A percentile compares a stretch with the other conserved stretches of the same genome.
phyloP scores from a whole-genome alignment of 2,329 filamentous ascomycete species.

The Neonectria magnoliae region DNA sequence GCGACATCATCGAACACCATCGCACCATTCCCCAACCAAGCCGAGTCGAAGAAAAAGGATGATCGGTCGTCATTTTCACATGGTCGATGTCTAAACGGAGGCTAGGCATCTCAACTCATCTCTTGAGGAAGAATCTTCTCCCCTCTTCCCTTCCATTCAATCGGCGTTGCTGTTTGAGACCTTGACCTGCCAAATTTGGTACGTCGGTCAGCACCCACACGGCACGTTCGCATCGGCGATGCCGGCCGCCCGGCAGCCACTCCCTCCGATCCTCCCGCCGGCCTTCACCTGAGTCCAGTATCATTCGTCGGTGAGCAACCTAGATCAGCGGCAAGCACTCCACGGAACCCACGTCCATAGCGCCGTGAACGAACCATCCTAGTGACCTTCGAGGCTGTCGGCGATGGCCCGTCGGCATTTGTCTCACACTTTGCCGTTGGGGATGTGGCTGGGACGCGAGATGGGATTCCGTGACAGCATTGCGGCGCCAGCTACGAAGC shows the following conservation, averaged over 20 bases:
- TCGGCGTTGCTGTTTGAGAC: conserved; percentile 1
- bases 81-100: background rate
- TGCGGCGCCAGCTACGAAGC: background rate
- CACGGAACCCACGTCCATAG: conserved; percentile 17
- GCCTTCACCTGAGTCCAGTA: background rate
- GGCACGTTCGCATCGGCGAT: conserved; percentile 30
- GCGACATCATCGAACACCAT: conserved; percentile 8
- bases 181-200: conserved; percentile 13
- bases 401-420: conserved; percentile 1
- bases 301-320: conserved; percentile 18
- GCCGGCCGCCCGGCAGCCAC: conserved; percentile 30
- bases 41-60: conserved; percentile 2
- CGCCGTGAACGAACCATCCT: conserved; percentile 11
- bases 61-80: conserved; percentile 21
- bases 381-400: background rate
- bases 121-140: background rate
- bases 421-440: background rate
- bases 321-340: conserved; percentile 15
- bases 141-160: conserved; percentile 7
- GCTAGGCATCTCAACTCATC: background rate
- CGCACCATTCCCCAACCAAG: background rate
- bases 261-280: conserved; percentile 5
- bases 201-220: conserved; percentile 3
- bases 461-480: background rate
- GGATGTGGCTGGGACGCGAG: background rate